Base-by-base conservation (phyloP, 2,329 filamentous ascomycete genomes). In the Ascosphaera apis region DNA sequence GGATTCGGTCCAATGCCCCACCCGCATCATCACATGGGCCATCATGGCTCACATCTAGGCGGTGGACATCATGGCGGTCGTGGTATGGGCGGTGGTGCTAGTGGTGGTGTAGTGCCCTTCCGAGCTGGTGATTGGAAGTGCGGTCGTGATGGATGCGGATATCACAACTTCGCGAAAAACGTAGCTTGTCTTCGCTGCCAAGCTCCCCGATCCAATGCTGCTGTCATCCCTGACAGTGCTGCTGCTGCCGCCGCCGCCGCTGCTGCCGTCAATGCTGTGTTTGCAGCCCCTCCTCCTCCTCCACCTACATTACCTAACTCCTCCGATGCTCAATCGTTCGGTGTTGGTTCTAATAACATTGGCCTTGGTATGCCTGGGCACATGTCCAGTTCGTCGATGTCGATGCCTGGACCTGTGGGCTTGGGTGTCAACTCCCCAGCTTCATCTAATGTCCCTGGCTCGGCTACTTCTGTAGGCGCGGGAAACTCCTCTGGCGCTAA, bases 91-190 rank as follows among this genome's bases (percentile, higher is more conserved):
- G 25, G 25, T 28, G 76, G 78, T 43, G 78, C 63, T 32, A 66
- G 80, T 42, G 77, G 79, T 45, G 78, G 79, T 37, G 77, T 83
- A 34, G 88, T 98, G 31, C 88, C 88, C 12, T 98, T 98, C 76
- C 79, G 88, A 50, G 88, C 88, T 37, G 88, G 88, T 51, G 88
- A 98, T 53, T 98, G 88, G 88, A 93, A 93, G 59, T 98, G 88
- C 52, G 88, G 88, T 38, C 88, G 88, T 44, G 88, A 98, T 52
- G 83, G 84, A 27, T 98, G 88, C 54, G 82, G 80, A 39, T 98
- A 98, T 57, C 88, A 98, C 65, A 98, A 98, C 63, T 98, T 98
- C 53, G 88, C 88, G 42, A 98, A 98, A 70, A 98, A 98, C 49
- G 86, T 95, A 39, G 91, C 82, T 59, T 98, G 88, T 57, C 71